These are phyloP conservation scores for Zygosaccharomyces bailii DNA, from an alignment of 805 yeast genomes.

Conservation along the genomic window DNA sequence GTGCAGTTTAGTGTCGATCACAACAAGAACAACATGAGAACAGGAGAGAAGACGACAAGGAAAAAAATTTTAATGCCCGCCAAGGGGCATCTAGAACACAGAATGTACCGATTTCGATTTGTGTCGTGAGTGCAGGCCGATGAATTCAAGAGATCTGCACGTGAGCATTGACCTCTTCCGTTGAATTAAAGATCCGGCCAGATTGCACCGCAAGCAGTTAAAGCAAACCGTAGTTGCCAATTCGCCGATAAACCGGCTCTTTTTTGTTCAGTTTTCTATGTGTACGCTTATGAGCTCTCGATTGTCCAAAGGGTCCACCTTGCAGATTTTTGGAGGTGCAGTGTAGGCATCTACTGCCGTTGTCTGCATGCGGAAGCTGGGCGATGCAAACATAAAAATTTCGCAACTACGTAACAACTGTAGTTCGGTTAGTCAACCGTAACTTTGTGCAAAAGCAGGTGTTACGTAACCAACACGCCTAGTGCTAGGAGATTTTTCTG, in stretches of 20 bases:
- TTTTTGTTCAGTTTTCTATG: too few relatives aligned
- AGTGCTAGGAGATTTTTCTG: too few relatives aligned
- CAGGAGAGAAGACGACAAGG: neutral
- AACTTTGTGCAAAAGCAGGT: too few relatives aligned
- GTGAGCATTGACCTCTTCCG: neutral
- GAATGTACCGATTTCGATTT: neutral
- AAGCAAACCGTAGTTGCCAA: neutral
- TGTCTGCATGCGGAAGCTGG: too few relatives aligned
- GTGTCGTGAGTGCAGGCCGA: neutral
- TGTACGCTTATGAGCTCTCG: too few relatives aligned
- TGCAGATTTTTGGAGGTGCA: too few relatives aligned
- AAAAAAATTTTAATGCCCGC: neutral
- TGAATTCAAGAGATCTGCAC: neutral
- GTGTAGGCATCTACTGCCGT: too few relatives aligned
- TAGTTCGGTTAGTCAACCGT: too few relatives aligned
- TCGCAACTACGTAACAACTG: too few relatives aligned
- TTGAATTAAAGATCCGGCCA: neutral
- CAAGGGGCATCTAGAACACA: constrained; percentile 4
- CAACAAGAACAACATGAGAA: neutral
- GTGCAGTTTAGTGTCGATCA: neutral
- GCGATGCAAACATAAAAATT: too few relatives aligned
- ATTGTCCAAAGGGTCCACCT: too few relatives aligned
- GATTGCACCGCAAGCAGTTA: neutral
- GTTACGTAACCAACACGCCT: too few relatives aligned
- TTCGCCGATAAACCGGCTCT: neutral